These are phyloP conservation scores for Podila epigama DNA, from an alignment of 192 early-diverging fungal species.

Conservation along the genomic window DNA sequence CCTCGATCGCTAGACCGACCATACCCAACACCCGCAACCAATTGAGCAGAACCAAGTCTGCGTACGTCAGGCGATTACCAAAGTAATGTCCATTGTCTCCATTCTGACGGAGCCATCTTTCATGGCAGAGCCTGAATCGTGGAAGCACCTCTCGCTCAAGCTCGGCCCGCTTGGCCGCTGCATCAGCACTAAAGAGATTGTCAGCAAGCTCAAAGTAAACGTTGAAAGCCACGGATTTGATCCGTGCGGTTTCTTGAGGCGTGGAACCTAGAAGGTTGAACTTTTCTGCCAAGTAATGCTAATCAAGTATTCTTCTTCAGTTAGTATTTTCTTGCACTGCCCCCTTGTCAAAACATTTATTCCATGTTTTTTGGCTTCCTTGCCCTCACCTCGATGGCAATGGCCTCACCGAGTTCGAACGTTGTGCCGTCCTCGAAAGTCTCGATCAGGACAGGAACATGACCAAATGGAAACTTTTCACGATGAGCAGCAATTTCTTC, in stretches of 20 bases:
- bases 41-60: constrained; percentile 16
- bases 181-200: constrained; percentile 7
- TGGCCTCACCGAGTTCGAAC: constrained; percentile 30
- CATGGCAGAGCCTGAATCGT: constrained; percentile 15
- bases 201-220: constrained; percentile 23
- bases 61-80: constrained; percentile 7
- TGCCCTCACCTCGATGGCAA: constrained; percentile 34
- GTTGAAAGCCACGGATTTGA: constrained; percentile 28
- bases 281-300: constrained; percentile 45
- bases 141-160: constrained; percentile 19
- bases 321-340: too few relatives aligned
- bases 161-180: constrained; percentile 4
- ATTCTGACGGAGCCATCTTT: constrained; percentile 29
- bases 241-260: constrained; percentile 13
- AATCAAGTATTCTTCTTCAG: neutral
- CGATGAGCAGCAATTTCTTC: constrained; percentile 11
- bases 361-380: too few relatives aligned
- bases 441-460: constrained; percentile 32
- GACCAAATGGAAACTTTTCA: constrained; percentile 26
- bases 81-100: constrained; percentile 29
- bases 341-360: too few relatives aligned
- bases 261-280: constrained; percentile 26
- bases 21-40: constrained; percentile 11
- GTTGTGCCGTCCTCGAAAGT: constrained; percentile 14
- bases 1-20: neutral